Evolutionary conservation across 306 rosid species (phyloP).

Genomic region (Cucumis cinereus): DNA sequence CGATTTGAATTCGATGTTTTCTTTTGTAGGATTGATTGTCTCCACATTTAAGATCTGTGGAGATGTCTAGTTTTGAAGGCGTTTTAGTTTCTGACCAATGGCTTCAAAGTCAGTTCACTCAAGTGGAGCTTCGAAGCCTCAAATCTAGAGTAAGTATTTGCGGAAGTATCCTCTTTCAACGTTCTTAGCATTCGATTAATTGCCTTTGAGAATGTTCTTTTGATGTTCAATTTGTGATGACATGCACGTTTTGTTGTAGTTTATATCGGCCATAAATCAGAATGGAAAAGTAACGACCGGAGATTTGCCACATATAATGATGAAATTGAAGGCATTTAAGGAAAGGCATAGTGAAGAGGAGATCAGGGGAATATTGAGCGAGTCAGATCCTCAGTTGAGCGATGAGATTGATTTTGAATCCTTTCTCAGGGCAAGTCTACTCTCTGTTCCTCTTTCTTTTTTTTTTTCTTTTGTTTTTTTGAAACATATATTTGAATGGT

Average conservation of each 20-base stretch:
- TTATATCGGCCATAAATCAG: constrained; percentile 44
- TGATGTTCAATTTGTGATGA: background rate
- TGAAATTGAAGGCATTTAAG: constrained; percentile 46
- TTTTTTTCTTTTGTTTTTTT: background rate
- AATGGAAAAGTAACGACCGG: constrained; percentile 53
- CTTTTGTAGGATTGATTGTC: background rate
- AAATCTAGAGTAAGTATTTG: constrained; percentile 51
- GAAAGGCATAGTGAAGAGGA: constrained; percentile 55
- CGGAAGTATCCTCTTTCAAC: background rate
- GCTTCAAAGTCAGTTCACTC: constrained; percentile 93
- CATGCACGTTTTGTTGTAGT: constrained; percentile 27
- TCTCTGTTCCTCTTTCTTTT: background rate
- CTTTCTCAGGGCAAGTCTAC: constrained; percentile 60
- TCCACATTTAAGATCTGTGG: constrained; percentile 12
- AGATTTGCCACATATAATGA: constrained; percentile 62
- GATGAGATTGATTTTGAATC: constrained; percentile 72
- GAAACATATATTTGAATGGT: background rate
- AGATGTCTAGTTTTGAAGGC: constrained; percentile 74
- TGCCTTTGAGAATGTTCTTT: background rate
- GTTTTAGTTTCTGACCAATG: constrained; percentile 75
- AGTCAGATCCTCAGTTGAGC: constrained; percentile 40
- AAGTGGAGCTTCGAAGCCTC: constrained; percentile 85
- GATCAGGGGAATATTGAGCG: constrained; percentile 46
- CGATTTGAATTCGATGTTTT: background rate
- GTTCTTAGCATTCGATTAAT: background rate